phyloP scores from a whole-genome alignment of 306 rosid genomes.

The Pueraria montana region DNA sequence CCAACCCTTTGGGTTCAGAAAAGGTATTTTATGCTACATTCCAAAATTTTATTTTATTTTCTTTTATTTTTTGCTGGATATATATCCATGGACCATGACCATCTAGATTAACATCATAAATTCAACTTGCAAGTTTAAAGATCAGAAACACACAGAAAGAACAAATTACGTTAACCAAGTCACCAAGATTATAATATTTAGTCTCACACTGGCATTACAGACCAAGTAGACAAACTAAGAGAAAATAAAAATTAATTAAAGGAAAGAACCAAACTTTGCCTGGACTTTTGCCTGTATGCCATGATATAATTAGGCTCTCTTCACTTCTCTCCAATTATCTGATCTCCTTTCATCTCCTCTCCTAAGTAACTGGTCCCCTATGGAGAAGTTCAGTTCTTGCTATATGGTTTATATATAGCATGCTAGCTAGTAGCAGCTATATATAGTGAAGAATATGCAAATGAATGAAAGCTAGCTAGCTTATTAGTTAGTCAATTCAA shows the following conservation, averaged over 20 bases:
- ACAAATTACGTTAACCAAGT: neutral
- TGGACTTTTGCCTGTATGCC: conserved; percentile 45
- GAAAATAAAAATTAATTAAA: neutral
- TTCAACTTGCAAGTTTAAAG: neutral
- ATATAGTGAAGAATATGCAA: neutral
- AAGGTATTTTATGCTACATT: neutral
- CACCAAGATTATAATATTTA: neutral
- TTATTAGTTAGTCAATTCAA: conserved; percentile 11
- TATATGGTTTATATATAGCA: conserved; percentile 24
- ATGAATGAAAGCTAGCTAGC: conserved; percentile 2
- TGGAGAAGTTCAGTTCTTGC: neutral
- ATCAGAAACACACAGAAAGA: neutral
- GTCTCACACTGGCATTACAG: neutral
- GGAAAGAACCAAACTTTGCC: conserved; percentile 41
- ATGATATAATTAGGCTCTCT: neutral
- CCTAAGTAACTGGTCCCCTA: neutral
- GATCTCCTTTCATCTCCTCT: neutral
- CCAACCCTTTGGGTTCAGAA: no score
- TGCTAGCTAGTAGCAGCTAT: neutral
- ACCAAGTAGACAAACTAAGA: neutral
- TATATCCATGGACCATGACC: no score
- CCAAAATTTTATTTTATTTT: no score
- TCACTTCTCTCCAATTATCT: conserved; percentile 1
- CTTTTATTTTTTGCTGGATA: no score
- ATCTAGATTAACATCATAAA: no score